These are phyloP conservation scores for Pyricularia grisea DNA, from an alignment of 2,329 filamentous ascomycete species.

Conservation along the genomic window DNA sequence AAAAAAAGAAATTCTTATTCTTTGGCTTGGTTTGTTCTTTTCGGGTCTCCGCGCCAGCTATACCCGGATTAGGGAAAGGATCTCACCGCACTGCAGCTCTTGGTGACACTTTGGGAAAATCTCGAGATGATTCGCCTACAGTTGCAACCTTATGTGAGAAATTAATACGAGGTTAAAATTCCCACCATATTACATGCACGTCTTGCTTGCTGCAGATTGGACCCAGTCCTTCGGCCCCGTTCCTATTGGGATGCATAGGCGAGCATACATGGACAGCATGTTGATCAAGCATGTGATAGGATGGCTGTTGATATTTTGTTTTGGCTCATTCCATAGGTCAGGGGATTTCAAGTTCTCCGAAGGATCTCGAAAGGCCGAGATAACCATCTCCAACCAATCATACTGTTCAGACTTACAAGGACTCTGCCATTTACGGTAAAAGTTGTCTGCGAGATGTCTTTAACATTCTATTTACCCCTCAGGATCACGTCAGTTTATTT, in stretches of 20 bases:
- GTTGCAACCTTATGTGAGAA: not conserved
- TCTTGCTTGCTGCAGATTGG: not conserved
- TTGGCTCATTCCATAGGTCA: not conserved
- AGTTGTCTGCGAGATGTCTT: not conserved
- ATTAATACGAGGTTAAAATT: not conserved
- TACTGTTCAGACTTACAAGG: not conserved
- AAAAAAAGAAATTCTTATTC: not conserved
- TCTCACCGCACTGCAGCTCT: not conserved
- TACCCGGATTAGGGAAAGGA: not conserved
- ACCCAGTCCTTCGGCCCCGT: not conserved
- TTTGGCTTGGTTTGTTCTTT: not conserved
- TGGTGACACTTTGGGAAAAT: not conserved
- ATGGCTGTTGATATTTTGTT: not conserved
- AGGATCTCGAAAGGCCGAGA: not conserved
- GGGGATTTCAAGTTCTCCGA: not conserved
- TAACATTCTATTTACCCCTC: not conserved
- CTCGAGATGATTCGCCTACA: not conserved
- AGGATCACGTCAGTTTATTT: not conserved
- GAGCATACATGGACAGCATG: not conserved
- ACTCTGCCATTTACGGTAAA: not conserved
- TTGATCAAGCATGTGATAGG: not conserved
- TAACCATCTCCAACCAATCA: not conserved
- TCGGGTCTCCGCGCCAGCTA: not conserved
- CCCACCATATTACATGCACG: not conserved
- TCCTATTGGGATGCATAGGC: not conserved